Evolutionary conservation across 2,329 filamentous ascomycete species (phyloP).

Genomic region (Claviceps purpurea): DNA sequence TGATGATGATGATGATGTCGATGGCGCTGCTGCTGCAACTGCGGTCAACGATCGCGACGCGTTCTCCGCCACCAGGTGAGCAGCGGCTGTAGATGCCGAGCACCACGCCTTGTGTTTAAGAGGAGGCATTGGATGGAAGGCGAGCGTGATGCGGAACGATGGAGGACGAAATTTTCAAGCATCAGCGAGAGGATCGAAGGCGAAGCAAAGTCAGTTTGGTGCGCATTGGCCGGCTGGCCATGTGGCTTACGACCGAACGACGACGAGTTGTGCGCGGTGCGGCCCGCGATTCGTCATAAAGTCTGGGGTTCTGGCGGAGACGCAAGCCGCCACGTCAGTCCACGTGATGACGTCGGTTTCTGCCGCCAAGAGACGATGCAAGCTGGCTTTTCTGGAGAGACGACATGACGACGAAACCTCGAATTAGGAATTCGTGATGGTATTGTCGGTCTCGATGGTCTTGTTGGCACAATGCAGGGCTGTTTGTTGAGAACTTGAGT

Average conservation of each 20-base stretch:
- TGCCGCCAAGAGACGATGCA: background rate
- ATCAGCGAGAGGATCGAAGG: background rate
- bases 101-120: conserved; percentile 10
- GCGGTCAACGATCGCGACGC: background rate
- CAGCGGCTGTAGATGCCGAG: conserved; percentile 9
- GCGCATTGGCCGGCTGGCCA: too few species aligned
- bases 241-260: background rate
- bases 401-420: background rate
- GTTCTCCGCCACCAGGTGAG: conserved; percentile 8
- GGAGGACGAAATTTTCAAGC: conserved; percentile 3
- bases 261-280: background rate
- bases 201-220: too few species aligned
- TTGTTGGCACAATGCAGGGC: too few species aligned
- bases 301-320: background rate
- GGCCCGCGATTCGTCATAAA: background rate
- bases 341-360: background rate
- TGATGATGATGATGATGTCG: background rate
- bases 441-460: background rate
- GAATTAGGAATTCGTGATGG: background rate
- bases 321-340: background rate
- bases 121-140: conserved; percentile 11
- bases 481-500: too few species aligned
- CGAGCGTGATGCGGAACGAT: conserved; percentile 4
- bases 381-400: background rate
- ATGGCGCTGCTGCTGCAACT: background rate